Conservation (phyloP, 441 rosid species). For the Euphorbia corollata region DNA sequence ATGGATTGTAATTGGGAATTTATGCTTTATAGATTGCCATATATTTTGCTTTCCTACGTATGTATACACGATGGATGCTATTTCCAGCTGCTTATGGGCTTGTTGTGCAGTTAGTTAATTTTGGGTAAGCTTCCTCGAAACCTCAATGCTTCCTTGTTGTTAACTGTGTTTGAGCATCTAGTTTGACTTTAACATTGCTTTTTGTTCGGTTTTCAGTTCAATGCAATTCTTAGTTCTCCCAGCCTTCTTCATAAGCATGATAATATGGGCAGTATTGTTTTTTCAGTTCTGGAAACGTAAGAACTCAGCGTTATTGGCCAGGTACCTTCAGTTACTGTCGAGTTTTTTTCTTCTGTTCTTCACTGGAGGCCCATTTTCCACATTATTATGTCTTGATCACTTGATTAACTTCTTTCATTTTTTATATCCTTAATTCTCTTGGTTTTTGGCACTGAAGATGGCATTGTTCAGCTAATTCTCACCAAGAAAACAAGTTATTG, state of each 20-base stretch:
- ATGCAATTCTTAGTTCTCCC: constrained; percentile 72
- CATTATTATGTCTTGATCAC: background rate
- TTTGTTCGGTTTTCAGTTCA: constrained; percentile 37
- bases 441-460: constrained; percentile 38
- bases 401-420: background rate
- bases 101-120: constrained; percentile 55
- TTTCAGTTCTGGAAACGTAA: constrained; percentile 96
- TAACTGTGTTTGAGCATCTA: constrained; percentile 12
- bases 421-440: constrained; percentile 12
- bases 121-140: constrained; percentile 44
- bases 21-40: constrained; percentile 56
- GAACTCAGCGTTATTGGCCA: constrained; percentile 65
- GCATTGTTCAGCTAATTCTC: constrained; percentile 53
- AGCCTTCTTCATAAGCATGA: constrained; percentile 53
- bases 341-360: background rate
- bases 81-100: constrained; percentile 74
- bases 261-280: constrained; percentile 80
- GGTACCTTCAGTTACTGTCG: constrained; percentile 32
- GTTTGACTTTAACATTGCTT: constrained; percentile 9
- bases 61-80: constrained; percentile 73
- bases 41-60: constrained; percentile 83
- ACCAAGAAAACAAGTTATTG: constrained; percentile 48
- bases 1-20: constrained; percentile 22
- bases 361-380: background rate
- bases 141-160: constrained; percentile 13